phyloP scores from a whole-genome alignment of 2,329 filamentous ascomycete species.

The Cryphonectria naterciae region DNA sequence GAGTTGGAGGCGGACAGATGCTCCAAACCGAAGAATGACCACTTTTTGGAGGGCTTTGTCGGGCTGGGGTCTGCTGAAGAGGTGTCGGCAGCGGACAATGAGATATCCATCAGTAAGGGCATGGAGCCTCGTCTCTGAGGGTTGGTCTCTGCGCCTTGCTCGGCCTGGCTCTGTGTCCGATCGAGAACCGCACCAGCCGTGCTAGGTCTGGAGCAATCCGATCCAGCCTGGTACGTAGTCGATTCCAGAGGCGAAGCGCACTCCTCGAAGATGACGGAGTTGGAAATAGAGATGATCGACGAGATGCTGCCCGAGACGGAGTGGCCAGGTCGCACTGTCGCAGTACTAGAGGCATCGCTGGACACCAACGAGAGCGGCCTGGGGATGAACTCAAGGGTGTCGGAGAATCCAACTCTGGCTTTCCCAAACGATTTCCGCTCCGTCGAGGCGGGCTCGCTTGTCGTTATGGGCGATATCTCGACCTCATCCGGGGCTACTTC shows the following conservation, averaged over 20 bases:
- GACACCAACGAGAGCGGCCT: constrained; percentile 83
- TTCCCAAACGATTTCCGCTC: constrained; percentile 27
- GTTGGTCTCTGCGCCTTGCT: constrained; percentile 39
- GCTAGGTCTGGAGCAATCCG: constrained; percentile 61
- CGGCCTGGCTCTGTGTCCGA: constrained; percentile 45
- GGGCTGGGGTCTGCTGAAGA: constrained; percentile 50
- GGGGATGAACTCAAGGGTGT: constrained; percentile 81
- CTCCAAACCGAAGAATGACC: constrained; percentile 67
- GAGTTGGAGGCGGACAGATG: constrained; percentile 51
- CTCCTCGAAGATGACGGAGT: constrained; percentile 45
- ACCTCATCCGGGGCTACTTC: constrained; percentile 36
- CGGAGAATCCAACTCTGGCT: constrained; percentile 79
- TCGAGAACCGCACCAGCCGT: constrained; percentile 74
- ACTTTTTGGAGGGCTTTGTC: constrained; percentile 58
- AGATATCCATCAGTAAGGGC: constrained; percentile 53
- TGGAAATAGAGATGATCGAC: constrained; percentile 69
- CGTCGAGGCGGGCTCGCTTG: constrained; percentile 40
- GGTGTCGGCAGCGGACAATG: constrained; percentile 41
- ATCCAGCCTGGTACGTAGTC: constrained; percentile 46
- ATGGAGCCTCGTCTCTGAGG: constrained; percentile 63
- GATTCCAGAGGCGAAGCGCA: constrained; percentile 41
- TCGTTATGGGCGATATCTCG: constrained; percentile 33
- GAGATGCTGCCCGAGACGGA: constrained; percentile 80
- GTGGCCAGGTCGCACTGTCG: constrained; percentile 70
- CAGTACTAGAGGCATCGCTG: constrained; percentile 79